Evolutionary conservation across 176 grass and related monocot species (phyloP), one percentile per base, ranked within the genome.

Genomic region (Oryza meyeriana): DNA sequence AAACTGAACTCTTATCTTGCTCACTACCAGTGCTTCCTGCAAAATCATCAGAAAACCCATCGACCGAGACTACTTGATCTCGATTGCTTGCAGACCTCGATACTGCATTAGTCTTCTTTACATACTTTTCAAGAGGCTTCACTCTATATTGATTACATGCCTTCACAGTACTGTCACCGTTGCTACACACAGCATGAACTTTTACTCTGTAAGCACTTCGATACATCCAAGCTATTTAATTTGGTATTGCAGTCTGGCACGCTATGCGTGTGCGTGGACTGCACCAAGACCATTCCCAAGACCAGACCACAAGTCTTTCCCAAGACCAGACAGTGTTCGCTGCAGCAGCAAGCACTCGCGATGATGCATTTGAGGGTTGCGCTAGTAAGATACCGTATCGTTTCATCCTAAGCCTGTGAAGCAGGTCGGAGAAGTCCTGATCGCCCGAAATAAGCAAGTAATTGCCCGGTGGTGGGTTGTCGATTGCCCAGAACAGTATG

Each of bases 401-500:
- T 78, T 89, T 92, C 81, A 92, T 91, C 36, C 84, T 87, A 44
- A 97, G 88, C 66, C 86, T 86, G 75, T 97, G 88, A 57, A 97
- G 92, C 22, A 93, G 85, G 61, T 92, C 84, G 9, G 85, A 97
- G 77, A 97, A 83, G 65, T 94, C 94, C 39, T 86, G 87, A 74
- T 97, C 94, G 11, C 90, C 88, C 13, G 92, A 94, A 66, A 97
- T 94, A 26, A 97, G 77, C 66, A 97, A 74, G 77, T 89, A 94
- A 45, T 94, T 97, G 3, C 86, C 94, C 4, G 92, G 94, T 5
- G 94, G 90, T 24, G 92, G 94, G 57, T 94, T 92, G 81, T 94
- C 94, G 31, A 89, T 83, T 61, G 92, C 88, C 94, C 88, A 94
- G 71, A 94, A 90, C 64, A 97, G 30, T 92, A 92, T 97, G 83